Evolutionary conservation across 331 rosid genomes (phyloP).

Genomic region (Acacia concinna): DNA sequence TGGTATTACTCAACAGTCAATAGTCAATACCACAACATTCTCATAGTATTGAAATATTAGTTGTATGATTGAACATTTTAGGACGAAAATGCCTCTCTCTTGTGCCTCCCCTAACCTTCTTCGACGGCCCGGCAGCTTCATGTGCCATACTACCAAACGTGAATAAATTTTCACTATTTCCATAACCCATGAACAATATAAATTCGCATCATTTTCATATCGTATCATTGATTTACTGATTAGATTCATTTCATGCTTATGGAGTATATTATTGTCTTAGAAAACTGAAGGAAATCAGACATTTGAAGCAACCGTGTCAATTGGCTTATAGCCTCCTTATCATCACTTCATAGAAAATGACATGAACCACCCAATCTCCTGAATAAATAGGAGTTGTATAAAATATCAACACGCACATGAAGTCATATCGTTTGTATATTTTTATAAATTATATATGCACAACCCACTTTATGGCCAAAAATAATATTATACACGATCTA

Average conservation of each 20-base stretch:
- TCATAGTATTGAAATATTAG: no score
- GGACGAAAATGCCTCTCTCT: no score
- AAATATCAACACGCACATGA: background rate
- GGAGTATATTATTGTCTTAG: background rate
- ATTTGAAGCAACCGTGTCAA: background rate
- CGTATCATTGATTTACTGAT: background rate
- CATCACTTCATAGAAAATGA: background rate
- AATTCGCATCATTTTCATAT: background rate
- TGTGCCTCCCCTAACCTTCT: no score
- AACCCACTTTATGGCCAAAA: background rate
- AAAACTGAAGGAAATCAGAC: background rate
- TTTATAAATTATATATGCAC: background rate
- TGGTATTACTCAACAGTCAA: no score
- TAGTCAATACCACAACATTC: no score
- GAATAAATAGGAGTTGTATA: no score
- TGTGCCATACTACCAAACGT: background rate
- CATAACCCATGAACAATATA: background rate
- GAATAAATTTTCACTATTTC: background rate
- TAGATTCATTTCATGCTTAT: background rate
- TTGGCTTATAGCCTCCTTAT: background rate
- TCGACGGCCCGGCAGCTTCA: no score
- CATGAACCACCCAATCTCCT: background rate
- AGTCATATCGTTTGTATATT: background rate
- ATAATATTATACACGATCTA: background rate
- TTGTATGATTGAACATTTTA: no score